phyloP scores from a whole-genome alignment of 2,329 filamentous ascomycete genomes.

The Biscogniauxia sp. region DNA sequence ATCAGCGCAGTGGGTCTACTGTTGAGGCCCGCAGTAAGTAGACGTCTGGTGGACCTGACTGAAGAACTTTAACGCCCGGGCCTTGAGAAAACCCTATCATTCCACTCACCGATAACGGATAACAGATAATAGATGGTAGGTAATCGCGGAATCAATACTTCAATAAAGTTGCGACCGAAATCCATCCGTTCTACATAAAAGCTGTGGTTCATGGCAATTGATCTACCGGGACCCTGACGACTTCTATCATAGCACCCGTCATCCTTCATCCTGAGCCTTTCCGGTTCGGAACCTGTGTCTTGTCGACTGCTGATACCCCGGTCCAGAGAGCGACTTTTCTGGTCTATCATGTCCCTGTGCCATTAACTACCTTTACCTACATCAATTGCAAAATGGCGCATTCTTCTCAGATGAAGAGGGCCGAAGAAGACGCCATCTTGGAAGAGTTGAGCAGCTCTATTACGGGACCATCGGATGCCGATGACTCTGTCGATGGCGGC shows the following conservation, averaged over 20 bases:
- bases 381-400: conserved; percentile 29
- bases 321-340: conserved; percentile 5
- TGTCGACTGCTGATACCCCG: neutral
- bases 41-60: too few relatives aligned
- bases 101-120: conserved; percentile 8
- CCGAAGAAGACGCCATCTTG: conserved; percentile 12
- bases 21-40: too few relatives aligned
- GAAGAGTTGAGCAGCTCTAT: conserved; percentile 21
- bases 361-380: neutral
- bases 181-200: too few relatives aligned
- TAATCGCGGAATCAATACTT: neutral
- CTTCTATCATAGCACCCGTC: neutral
- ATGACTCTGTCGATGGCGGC: conserved; percentile 31
- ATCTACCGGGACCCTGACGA: too few relatives aligned
- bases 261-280: neutral
- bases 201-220: too few relatives aligned
- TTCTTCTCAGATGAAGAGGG: conserved; percentile 17
- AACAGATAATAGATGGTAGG: too few relatives aligned
- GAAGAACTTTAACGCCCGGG: too few relatives aligned
- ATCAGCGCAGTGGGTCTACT: too few relatives aligned
- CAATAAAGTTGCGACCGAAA: too few relatives aligned
- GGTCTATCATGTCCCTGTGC: conserved; percentile 5
- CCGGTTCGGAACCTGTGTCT: neutral
- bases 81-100: too few relatives aligned
- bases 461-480: conserved; percentile 28